Conservation (phyloP, 73 alveolate species). For the Tetrahymena elliotti region DNA sequence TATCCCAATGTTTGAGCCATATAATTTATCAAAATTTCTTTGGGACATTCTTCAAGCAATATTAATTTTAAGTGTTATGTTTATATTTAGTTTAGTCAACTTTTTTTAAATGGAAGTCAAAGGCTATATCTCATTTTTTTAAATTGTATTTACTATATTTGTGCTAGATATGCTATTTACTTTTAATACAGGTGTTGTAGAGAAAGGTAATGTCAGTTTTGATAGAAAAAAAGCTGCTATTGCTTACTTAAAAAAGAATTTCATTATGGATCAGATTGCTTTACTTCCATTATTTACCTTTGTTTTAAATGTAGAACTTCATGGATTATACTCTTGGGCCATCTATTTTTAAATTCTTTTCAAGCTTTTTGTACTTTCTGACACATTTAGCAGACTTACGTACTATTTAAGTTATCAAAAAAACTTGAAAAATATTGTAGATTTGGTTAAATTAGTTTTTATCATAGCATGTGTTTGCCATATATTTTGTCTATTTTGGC, state of each 20-base stretch:
- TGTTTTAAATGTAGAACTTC: background rate
- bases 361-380: background rate
- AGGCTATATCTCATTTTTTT: background rate
- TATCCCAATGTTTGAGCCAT: background rate
- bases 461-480: background rate
- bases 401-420: background rate
- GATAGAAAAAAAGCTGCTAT: background rate
- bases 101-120: background rate
- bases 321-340: background rate
- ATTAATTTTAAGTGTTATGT: background rate
- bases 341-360: background rate
- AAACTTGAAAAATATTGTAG: background rate
- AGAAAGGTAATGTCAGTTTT: background rate
- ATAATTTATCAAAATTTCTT: background rate
- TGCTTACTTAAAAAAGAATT: background rate
- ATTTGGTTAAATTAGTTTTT: background rate
- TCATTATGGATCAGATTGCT: background rate
- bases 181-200: background rate
- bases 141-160: background rate
- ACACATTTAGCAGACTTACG: background rate
- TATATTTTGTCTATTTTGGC: background rate
- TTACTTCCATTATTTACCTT: background rate
- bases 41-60: background rate
- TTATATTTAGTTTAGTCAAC: background rate
- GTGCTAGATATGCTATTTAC: background rate